Evolutionary conservation across 805 yeast species (phyloP), one percentile per base, ranked within the genome.

Genomic region (Kluyveromyces starmeri): DNA sequence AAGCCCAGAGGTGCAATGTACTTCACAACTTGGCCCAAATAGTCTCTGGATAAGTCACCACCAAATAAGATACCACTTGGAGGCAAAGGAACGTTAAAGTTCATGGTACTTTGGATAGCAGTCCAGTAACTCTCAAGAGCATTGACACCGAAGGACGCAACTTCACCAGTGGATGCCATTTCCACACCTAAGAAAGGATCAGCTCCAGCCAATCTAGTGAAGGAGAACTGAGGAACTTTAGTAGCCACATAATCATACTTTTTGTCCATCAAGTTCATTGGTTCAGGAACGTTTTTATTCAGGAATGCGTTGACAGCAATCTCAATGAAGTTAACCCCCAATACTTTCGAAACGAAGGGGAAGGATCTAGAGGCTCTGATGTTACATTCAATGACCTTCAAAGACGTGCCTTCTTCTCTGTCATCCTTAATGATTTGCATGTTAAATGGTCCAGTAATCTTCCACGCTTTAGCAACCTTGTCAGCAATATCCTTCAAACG

Each of bases 101-200:
- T 89, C 96, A 88, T 92, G 26, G 95, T 86, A 33, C 95, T 74
- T 70, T 92, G 96, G 51, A 89, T 76, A 11, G 97, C 80, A 28
- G 96, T 81, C 97, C 97, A 92, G 73, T 92, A 92, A 22, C 97
- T 95, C 64, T 92, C 97, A 37, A 71, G 51, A 43, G 81, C 60
- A 61, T 84, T 80, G 42, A 68, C 68, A 50, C 99, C 99, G 58
- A 92, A 92, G 58, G 96, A 83, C 20, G 98, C 98, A 58, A 92
- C 83, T 67, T 92, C 99, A 62, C 99, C 99, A 34, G 99, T 92
- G 9, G 97, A 88, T 5, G 97, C 80, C 99, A 92, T 92, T 68
- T 92, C 99, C 47, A 92, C 98, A 45, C 98, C 98, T 56, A 92
- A 71, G 72, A 83, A 88, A 44, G 99, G 99, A 62, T 92, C 99